Evolutionary conservation across 805 yeast genomes (phyloP), one percentile per base, ranked within the genome.

Genomic region (Metschnikowia corniflorae): DNA sequence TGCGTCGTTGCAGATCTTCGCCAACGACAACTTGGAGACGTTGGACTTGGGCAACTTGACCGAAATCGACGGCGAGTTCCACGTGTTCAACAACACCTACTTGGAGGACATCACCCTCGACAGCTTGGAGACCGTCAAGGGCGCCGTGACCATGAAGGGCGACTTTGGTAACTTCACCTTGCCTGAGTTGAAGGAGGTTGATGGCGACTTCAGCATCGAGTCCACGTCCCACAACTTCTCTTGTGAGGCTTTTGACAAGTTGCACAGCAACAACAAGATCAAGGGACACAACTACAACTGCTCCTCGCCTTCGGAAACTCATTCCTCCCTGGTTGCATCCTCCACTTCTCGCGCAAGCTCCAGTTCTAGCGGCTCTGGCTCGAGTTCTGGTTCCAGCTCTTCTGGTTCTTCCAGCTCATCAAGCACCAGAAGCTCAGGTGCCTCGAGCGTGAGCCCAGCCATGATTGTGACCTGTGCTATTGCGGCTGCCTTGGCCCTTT

Each of bases 241-340:
- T 40, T 68, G 73, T 51, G 33, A 50, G 18, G 57, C 40, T 21
- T 65, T 64, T 53, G 52, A 65, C 47, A 49, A 53, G 43, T 62
- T 61, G 51, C 57, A 58, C 44, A 38, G 49, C 29, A 41, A 37
- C 32, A 52, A 55, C 35, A 59, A 57, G 46, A 65, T 67, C 44
- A 58, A 64, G 53, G 73, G 73, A 37, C 70, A 68, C 59, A 66
- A 67, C 63, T 66, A 53, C 56, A 58, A 55, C 49, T 68, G 73
- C 55, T 46, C 65, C 16, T 52, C 66, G 24, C 67, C 68, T 29
- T 37, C 54, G 30, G 53, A 55, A 31, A 38, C 57, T 13, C 26
- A 46, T 15, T 33, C 49, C 21, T 39, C 56, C 20, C 42, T 52
- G 35, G 31, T 35, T 22, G 25, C 47, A 7, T 28, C 40, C 6